phyloP scores from a whole-genome alignment of 148 eudicot genomes.

The Rhododendron henanense region DNA sequence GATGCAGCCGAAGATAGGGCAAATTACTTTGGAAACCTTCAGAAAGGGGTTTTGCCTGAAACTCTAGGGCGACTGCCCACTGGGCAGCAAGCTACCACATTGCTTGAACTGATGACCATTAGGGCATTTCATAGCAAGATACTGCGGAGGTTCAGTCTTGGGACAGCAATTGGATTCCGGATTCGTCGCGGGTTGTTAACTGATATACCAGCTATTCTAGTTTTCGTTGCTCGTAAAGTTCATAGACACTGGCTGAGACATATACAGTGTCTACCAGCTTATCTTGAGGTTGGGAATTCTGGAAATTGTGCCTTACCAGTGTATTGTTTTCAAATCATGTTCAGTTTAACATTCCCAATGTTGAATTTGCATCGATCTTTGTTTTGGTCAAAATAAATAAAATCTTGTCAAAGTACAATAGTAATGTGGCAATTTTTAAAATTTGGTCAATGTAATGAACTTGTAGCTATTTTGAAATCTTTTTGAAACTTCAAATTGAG shows the following conservation, averaged over 20 bases:
- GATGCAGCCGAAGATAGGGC: conserved; percentile 64
- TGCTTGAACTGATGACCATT: conserved; percentile 67
- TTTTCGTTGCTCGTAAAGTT: conserved; percentile 67
- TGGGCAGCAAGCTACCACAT: conserved; percentile 53
- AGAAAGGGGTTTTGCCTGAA: conserved; percentile 63
- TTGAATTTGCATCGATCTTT: neutral
- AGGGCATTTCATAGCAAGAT: conserved; percentile 67
- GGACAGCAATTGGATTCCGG: conserved; percentile 64
- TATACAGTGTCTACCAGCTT: conserved; percentile 45
- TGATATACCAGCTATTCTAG: conserved; percentile 64
- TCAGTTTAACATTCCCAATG: neutral
- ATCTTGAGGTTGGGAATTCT: conserved; percentile 47
- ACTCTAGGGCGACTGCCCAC: conserved; percentile 43
- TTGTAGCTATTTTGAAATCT: neutral
- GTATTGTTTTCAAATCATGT: neutral
- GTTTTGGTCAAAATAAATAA: neutral
- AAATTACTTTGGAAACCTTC: conserved; percentile 59
- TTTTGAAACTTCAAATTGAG: neutral
- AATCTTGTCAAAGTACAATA: neutral
- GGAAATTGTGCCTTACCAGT: neutral
- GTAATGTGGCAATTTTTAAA: neutral
- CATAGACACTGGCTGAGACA: conserved; percentile 56
- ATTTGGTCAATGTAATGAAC: neutral
- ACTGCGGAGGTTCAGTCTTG: conserved; percentile 55
- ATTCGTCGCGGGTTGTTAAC: conserved; percentile 51